A percentile compares a stretch with the other conserved stretches of the same genome.
Evolutionary conservation across 768 basidiomycete genomes (phyloP).

Genomic region (Psilocybe azurescens): DNA sequence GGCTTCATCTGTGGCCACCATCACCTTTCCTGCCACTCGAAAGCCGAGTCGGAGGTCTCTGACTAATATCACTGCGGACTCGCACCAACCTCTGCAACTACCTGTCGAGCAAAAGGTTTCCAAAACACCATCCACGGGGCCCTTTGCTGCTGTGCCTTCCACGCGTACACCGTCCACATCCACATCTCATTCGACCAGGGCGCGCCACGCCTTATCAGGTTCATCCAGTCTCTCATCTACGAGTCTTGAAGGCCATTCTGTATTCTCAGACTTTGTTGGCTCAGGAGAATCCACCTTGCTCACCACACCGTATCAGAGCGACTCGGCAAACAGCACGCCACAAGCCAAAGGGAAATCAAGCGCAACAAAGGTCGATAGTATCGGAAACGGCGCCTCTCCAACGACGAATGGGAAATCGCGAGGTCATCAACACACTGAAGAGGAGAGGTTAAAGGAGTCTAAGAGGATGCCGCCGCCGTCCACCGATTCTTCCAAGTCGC

Average conservation of each 20-base stretch:
- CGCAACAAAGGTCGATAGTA: no score
- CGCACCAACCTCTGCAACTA: slow-evolving; percentile 13
- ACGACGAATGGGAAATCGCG: neutral
- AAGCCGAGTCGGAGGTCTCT: slow-evolving; percentile 31
- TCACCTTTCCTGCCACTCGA: slow-evolving; percentile 29
- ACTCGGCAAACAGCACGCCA: slow-evolving; percentile 35
- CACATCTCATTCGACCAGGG: slow-evolving; percentile 14
- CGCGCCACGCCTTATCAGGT: slow-evolving; percentile 31
- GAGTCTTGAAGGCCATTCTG: slow-evolving; percentile 44
- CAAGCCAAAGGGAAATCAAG: slow-evolving; percentile 20
- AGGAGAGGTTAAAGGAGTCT: no score
- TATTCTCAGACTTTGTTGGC: slow-evolving; percentile 41
- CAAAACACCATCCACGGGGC: slow-evolving; percentile 4
- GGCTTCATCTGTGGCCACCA: slow-evolving; percentile 35
- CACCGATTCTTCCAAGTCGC: no score
- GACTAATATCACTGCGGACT: slow-evolving; percentile 16
- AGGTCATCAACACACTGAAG: no score
- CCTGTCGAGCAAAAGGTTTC: slow-evolving; percentile 2
- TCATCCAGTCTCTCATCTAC: slow-evolving; percentile 37
- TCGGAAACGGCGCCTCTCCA: neutral
- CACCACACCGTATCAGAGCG: slow-evolving; percentile 15
- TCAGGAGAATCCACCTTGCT: slow-evolving; percentile 13
- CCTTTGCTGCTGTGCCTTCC: slow-evolving; percentile 25
- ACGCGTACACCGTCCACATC: slow-evolving; percentile 30
- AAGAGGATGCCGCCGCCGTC: no score